Evolutionary conservation across 2,329 filamentous ascomycete genomes (phyloP), one percentile per base, ranked within the genome.

Genomic region (Fonsecaea multimorphosa): DNA sequence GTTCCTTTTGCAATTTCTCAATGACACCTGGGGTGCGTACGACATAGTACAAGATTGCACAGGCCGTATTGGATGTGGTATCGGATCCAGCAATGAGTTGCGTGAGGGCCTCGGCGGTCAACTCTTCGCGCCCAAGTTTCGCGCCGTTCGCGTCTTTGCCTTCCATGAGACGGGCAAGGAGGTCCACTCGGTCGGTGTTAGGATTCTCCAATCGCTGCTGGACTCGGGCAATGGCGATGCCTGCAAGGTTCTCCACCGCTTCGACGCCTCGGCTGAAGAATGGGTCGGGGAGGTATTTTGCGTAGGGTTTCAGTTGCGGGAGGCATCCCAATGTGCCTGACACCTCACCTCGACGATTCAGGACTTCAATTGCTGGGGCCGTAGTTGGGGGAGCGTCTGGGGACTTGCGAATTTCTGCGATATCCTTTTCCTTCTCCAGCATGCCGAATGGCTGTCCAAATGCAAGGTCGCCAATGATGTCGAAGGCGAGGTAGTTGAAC

Each of bases 271-370:
- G 81, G 71, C 80, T 84, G 82, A 95, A 96, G 82, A 96, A 96
- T 1, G 89, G 85, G 73, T 96, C 92, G 0, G 92, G 92, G 9
- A 96, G 79, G 77, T 89, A 94, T 72, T 87, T 87, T 19, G 92
- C 93, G 71, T 87, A 96, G 0, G 92, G 91, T 76, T 91, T 94
- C 55, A 97, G 80, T 65, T 81, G 78, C 0, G 93, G 92, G 61
- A 89, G 81, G 73, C 87, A 91, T 1, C 93, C 93, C 2, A 97
- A 82, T 0, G 92, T 88, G 3, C 88, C 91, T 12, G 89, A 93
- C 32, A 97, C 92, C 74, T 97, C 93, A 62, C 93, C 93, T 56
- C 93, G 85, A 14, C 93, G 86, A 79, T 97, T 97, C 61, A 97
- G 82, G 3, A 96, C 93, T 78, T 97, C 89, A 68, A 97, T 91